Evolutionary conservation across 345 rosid genomes (phyloP), one percentile per base, ranked within the genome.

Genomic region (Lepidium didymum): DNA sequence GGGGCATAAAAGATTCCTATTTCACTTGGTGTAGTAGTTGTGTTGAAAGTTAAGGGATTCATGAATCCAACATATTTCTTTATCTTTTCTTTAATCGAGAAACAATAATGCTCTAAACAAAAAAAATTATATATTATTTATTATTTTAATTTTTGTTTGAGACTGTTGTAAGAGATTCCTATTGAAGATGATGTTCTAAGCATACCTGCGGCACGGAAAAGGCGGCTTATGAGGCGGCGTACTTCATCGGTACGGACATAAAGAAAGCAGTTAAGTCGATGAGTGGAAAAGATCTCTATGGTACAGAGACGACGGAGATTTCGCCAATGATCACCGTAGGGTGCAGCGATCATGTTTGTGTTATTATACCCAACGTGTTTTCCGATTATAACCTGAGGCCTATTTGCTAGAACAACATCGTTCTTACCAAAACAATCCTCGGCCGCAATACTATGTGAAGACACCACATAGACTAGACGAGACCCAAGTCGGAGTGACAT

Each of bases 321-420:
- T 29, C 91, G 83, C 91, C 91, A 86, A 47, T 81, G 85, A 73
- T 81, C 81, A 2, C 88, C 88, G 36, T 86, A 84, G 13, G 84
- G 73, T 8, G 84, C 53, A 5, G 27, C 18, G 10, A 37, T 69
- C 16, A 82, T 36, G 35, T 79, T 78, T 58, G 84, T 76, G 64
- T 77, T 42, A 60, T 76, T 73, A 62, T 84, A 84, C 4, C 69
- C 79, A 2, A 82, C 56, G 46, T 79, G 23, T 45, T 83, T 78
- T 0, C 81, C 78, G 0, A 63, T 14, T n/a, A 77, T 43, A 19
- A 70, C 47, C 1, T 42, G 64, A 3, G 86, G 83, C 15, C 92
- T 75, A 69, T 83, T 84, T 0, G 87, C 89, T 4, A 84, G 60
- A 54, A 82, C 64, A 4, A 81, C 33, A 52, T 81, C 92, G 62